Conservation (phyloP, 768 basidiomycete genomes). For the Leccinum variicolor region DNA sequence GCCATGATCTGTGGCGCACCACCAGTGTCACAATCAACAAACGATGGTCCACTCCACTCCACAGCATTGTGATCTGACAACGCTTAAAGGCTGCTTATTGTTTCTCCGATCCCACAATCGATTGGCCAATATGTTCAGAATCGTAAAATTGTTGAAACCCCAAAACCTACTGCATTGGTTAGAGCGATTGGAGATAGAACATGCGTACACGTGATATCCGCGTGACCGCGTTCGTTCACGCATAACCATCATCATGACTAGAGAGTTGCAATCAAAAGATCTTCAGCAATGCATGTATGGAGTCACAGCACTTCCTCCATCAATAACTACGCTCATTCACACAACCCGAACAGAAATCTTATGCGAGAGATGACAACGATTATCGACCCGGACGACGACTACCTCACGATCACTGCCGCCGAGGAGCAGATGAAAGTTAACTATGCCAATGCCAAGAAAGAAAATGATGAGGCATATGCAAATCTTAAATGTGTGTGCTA, state of each 20-base stretch:
- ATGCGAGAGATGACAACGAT: conserved; percentile 68
- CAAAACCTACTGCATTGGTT: too few species aligned
- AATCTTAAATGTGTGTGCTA: conserved; percentile 55
- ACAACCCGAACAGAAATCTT: conserved; percentile 47
- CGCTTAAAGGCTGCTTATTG: too few species aligned
- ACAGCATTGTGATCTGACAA: too few species aligned
- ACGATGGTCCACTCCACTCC: too few species aligned
- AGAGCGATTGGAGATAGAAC: too few species aligned
- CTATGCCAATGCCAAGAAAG: conserved; percentile 57
- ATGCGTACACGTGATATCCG: conserved; percentile 20
- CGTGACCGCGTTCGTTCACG: conserved; percentile 1
- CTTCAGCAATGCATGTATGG: conserved; percentile 35
- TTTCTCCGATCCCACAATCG: too few species aligned
- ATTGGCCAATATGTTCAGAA: too few species aligned
- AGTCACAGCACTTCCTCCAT: background rate
- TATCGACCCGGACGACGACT: conserved; percentile 79
- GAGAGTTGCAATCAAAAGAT: conserved; percentile 31
- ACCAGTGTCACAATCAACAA: too few species aligned
- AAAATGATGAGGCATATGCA: conserved; percentile 62
- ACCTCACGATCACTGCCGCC: conserved; percentile 67
- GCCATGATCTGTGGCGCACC: too few species aligned
- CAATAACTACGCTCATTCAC: background rate
- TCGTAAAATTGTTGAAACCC: too few species aligned
- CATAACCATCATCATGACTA: conserved; percentile 17
- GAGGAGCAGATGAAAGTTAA: conserved; percentile 65